These are phyloP conservation scores for Verticillium tricorpus DNA, from an alignment of 2,329 filamentous ascomycete species.

Conservation along the genomic window DNA sequence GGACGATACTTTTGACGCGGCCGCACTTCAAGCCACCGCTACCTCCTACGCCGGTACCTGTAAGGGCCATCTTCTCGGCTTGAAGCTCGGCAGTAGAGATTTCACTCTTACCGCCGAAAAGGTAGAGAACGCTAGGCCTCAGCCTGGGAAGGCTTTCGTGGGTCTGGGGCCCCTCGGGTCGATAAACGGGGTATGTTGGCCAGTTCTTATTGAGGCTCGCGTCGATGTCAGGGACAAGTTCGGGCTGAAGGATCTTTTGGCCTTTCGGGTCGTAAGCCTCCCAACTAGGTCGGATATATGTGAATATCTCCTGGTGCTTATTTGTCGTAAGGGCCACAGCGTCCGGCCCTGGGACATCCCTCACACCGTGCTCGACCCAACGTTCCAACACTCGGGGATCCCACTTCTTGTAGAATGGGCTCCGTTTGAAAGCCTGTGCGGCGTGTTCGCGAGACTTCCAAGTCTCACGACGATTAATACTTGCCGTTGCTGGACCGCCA, in stretches of 20 bases:
- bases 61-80: slow-evolving; percentile 54
- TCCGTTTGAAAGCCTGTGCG: slow-evolving; percentile 59
- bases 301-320: slow-evolving; percentile 84
- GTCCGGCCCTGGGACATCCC: slow-evolving; percentile 54
- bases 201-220: slow-evolving; percentile 28
- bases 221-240: slow-evolving; percentile 41
- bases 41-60: slow-evolving; percentile 62
- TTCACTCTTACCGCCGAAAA: slow-evolving; percentile 59
- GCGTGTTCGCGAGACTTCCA: slow-evolving; percentile 78
- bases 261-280: slow-evolving; percentile 34
- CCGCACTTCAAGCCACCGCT: slow-evolving; percentile 61
- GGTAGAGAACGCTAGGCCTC: slow-evolving; percentile 62
- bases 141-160: slow-evolving; percentile 54
- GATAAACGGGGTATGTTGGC: slow-evolving; percentile 56
- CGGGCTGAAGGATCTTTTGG: slow-evolving; percentile 31
- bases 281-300: slow-evolving; percentile 62
- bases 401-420: slow-evolving; percentile 77
- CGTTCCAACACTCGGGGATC: slow-evolving; percentile 72
- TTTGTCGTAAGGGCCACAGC: slow-evolving; percentile 73
- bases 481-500: slow-evolving; percentile 46
- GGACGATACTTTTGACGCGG: slow-evolving; percentile 59
- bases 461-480: slow-evolving; percentile 67
- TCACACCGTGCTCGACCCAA: slow-evolving; percentile 71
- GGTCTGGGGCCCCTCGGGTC: slow-evolving; percentile 56
- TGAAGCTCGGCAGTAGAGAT: slow-evolving; percentile 49